Base-by-base conservation (phyloP, 495 filamentous ascomycete genomes). In the Xylaria bambusicola region DNA sequence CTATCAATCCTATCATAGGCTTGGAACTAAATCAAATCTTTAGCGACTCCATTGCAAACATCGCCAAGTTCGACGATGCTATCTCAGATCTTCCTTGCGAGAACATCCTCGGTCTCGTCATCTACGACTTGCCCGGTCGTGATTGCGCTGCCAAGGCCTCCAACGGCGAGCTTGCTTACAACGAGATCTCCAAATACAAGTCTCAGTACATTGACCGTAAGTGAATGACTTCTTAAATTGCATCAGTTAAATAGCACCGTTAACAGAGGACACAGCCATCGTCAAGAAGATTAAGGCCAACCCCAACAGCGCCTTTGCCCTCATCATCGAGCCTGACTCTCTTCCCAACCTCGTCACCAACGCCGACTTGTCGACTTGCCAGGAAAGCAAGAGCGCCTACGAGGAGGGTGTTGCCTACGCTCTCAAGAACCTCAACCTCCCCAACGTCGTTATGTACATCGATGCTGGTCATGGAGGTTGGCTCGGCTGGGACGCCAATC, bases 281-380 rank as follows among this genome's bases (percentile, higher is more conserved):
- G 84, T 82, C 71, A 64, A 64, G 56, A 76, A 80, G 62, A 60
- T 85, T 61, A 77, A 80, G 70, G 74, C 75, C 15, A 77, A 82
- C 75, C 75, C 80, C 63, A 81, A 82, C 68, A 77, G 76, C 55
- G 75, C 80, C 51, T 73, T 83, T 52, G 74, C 74, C 38, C 75
- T 88, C 52, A 72, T 86, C 66, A 81, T 82, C 64, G 89, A 93
- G 73, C 90, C 90, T 61, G 90, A 92, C 76, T 88, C 86, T 58
- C 81, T 92, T 40, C 86, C 88, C 62, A 93, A 93, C 77, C 71
- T 92, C 64, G 85, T 92, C 63, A 93, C 90, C 74, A 92, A 93
- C 75, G 62, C 80, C 69, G 77, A 78, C 67, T 72, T 86, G 35
- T 52, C 76, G 18, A 84, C 88, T 45, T 93, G 90, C 74, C 71